Base-by-base conservation (phyloP, 2,329 filamentous ascomycete species). In the Aspergillus ochraceus region DNA sequence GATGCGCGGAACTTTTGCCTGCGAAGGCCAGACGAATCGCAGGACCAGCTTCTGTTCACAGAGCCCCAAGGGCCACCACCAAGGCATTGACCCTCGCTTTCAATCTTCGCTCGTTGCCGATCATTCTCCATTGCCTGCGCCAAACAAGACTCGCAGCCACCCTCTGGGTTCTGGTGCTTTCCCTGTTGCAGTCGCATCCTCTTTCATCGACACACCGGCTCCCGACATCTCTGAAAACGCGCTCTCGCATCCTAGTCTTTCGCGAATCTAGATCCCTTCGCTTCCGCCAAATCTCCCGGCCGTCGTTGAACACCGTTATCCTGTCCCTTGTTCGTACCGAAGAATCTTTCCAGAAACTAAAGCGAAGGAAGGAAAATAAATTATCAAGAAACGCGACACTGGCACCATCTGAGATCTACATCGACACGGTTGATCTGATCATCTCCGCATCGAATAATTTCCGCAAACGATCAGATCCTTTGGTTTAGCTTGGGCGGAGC, bases 21-120 rank as follows among this genome's bases (percentile, higher is more conserved):
- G 61, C 59, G 63, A 66, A 57, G 60, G 51, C 59, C 62, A 58
- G 60, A 59, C 62, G 59, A 59, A 65, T 66, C 61, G 61, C 65
- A 61, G 60, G 53, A 57, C 36, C 57, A 57, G 53, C 49, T 64
- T 64, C 61, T 55, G 47, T 59, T 62, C 51, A 62, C 47, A 26
- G 42, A 57, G 59, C 57, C 49, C 54, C 53, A 42, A 59, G 60
- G 61, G 55, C 60, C 60, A 53, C 62, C 56, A 59, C 58, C 55
- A 60, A 62, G 59, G 55, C 63, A 67, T 67, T 67, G 61, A 55
- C 42, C 29, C 46, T 56, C 52, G 12, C 8, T 12, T 24, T 54
- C 20, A 4, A 55, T 20, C 32, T 58, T 47, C 42, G 24, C 45
- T 55, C 57, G 58, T 64, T 59, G 61, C 61, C 55, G 47, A 49